Percentiles rank a stretch among this genome's conserved stretches.
These are phyloP conservation scores for Aureobasidium sp. DNA, from an alignment of 2,329 filamentous ascomycete genomes.

Conservation along the genomic window DNA sequence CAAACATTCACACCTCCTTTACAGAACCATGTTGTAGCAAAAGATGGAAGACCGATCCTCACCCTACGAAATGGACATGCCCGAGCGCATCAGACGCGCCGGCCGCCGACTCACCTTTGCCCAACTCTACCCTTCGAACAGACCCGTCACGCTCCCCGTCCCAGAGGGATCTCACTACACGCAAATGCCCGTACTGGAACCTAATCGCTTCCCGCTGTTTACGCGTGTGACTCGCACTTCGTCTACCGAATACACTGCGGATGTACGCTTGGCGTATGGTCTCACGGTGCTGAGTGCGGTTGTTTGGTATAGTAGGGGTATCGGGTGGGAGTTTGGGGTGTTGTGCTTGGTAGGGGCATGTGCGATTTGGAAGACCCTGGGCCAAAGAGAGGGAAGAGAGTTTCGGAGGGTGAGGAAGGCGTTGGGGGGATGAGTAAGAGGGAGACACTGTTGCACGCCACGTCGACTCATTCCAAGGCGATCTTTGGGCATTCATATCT, in stretches of 20 bases:
- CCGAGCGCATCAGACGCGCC: no score
- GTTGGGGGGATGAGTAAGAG: neutral
- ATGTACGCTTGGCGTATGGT: neutral
- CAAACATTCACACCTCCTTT: neutral
- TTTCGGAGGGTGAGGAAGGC: constrained; percentile 2
- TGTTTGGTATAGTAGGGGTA: neutral
- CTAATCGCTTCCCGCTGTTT: neutral
- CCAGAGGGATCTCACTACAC: no score
- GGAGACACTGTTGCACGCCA: no score
- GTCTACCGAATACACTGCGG: neutral
- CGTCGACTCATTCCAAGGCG: no score
- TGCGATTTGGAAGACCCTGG: neutral
- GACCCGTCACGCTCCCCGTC: no score
- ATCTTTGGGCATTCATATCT: no score
- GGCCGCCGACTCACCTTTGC: no score
- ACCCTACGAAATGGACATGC: no score
- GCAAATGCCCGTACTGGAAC: no score
- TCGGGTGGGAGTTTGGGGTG: neutral
- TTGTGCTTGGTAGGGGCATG: neutral
- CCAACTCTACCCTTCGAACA: no score
- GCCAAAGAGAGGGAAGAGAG: neutral
- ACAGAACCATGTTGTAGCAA: no score
- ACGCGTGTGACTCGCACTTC: constrained; percentile 1
- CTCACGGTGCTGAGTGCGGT: neutral
- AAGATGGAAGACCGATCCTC: no score